phyloP scores from a whole-genome alignment of 768 basidiomycete species.

The Leccinum barrowsii region DNA sequence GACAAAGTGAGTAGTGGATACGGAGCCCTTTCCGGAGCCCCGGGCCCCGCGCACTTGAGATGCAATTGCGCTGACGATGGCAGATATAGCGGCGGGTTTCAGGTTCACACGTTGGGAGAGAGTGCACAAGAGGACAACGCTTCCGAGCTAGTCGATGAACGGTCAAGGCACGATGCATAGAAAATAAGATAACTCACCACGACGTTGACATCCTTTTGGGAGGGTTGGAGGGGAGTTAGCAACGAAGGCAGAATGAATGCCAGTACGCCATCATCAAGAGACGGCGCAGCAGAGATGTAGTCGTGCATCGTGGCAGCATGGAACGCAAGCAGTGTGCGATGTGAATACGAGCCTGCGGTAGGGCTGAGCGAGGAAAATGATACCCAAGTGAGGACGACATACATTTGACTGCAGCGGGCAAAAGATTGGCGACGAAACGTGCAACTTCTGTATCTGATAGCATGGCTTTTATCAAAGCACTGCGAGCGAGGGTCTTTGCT shows the following conservation, averaged over 20 bases:
- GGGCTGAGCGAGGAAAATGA: slow-evolving; percentile 1
- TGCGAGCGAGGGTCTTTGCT: slow-evolving; percentile 68
- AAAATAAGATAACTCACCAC: slow-evolving; percentile 40
- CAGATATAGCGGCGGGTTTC: slow-evolving; percentile 53
- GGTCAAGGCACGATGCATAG: neutral
- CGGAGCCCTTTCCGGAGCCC: slow-evolving; percentile 26
- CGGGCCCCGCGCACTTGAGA: slow-evolving; percentile 38
- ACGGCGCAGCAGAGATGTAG: slow-evolving; percentile 59
- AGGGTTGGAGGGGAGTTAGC: slow-evolving; percentile 51
- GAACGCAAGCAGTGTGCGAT: slow-evolving; percentile 78
- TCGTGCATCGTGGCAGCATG: slow-evolving; percentile 78
- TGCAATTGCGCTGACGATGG: slow-evolving; percentile 53
- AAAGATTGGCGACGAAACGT: slow-evolving; percentile 63
- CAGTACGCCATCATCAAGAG: slow-evolving; percentile 61
- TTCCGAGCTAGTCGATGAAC: slow-evolving; percentile 50
- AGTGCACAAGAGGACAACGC: slow-evolving; percentile 67
- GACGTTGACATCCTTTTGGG: slow-evolving; percentile 44
- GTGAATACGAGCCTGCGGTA: slow-evolving; percentile 36
- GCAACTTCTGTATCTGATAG: slow-evolving; percentile 64
- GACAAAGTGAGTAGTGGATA: slow-evolving; percentile 56
- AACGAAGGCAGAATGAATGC: slow-evolving; percentile 65
- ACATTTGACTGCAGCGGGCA: slow-evolving; percentile 55
- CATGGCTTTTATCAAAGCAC: slow-evolving; percentile 76
- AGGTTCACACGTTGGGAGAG: slow-evolving; percentile 66
- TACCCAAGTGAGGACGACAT: slow-evolving; percentile 3